A percentile compares a stretch with the other conserved stretches of the same genome.
phyloP scores from a whole-genome alignment of 2,329 filamentous ascomycete species.

The Apiospora aurea region DNA sequence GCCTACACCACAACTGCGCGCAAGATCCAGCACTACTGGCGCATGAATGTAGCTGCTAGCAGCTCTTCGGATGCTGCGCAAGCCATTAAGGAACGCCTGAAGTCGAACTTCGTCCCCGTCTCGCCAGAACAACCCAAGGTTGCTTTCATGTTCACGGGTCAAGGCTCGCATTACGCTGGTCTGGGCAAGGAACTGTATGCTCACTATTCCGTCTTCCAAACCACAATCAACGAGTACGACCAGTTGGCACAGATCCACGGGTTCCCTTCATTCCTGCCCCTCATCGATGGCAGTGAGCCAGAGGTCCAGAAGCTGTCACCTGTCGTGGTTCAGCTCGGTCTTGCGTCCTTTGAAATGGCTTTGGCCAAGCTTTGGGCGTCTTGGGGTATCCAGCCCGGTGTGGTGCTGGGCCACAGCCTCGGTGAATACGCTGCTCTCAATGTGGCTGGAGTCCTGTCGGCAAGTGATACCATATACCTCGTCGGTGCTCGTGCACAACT shows the following conservation, averaged over 20 bases:
- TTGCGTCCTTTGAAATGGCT: constrained; percentile 65
- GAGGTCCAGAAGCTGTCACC: constrained; percentile 56
- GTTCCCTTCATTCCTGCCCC: constrained; percentile 63
- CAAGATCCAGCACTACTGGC: constrained; percentile 65
- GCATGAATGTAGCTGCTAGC: constrained; percentile 55
- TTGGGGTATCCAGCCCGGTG: constrained; percentile 62
- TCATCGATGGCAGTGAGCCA: constrained; percentile 53
- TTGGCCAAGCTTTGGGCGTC: constrained; percentile 62
- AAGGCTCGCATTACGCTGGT: constrained; percentile 61
- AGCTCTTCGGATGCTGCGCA: constrained; percentile 51
- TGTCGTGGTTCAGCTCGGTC: constrained; percentile 59
- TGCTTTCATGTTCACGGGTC: constrained; percentile 63
- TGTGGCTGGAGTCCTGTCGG: constrained; percentile 73
- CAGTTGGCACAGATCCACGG: constrained; percentile 57
- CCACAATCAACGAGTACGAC: constrained; percentile 64
- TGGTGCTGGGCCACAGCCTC: constrained; percentile 68
- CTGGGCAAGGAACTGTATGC: constrained; percentile 59
- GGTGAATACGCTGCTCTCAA: constrained; percentile 79
- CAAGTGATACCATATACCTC: constrained; percentile 74
- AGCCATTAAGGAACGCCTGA: constrained; percentile 50
- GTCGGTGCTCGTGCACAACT: constrained; percentile 73
- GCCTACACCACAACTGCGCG: constrained; percentile 75
- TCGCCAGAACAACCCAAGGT: constrained; percentile 54
- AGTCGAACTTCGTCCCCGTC: constrained; percentile 52
- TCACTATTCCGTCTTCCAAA: constrained; percentile 55